Percentiles rank a stretch among this genome's conserved stretches.
These are phyloP conservation scores for Yamadazyma friedrichii DNA, from an alignment of 1,139 yeast species.

Conservation along the genomic window DNA sequence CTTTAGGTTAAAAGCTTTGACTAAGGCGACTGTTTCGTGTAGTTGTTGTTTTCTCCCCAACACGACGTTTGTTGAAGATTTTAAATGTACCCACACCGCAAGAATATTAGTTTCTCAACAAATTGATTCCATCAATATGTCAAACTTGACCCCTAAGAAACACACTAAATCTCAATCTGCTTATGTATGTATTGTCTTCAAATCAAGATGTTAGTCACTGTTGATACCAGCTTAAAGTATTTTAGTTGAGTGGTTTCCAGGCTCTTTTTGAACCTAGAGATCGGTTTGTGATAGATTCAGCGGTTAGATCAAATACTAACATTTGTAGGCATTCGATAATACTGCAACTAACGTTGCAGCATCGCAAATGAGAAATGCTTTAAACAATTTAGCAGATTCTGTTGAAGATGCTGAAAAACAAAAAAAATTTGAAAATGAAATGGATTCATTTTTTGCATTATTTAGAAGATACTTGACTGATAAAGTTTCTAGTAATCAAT, in stretches of 20 bases:
- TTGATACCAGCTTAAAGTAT: too few relatives aligned
- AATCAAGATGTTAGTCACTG: too few relatives aligned
- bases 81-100: conserved; percentile 5
- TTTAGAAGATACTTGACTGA: conserved; percentile 91
- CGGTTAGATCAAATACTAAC: too few relatives aligned
- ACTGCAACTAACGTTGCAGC: conserved; percentile 96
- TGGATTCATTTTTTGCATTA: conserved; percentile 92
- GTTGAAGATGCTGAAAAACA: conserved; percentile 59
- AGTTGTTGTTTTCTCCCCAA: not conserved
- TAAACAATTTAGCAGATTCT: conserved; percentile 84
- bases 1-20: too few relatives aligned
- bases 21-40: not conserved
- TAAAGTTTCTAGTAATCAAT: conserved; percentile 79
- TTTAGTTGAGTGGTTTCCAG: too few relatives aligned
- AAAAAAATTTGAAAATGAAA: conserved; percentile 75
- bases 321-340: conserved; percentile 77
- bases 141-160: conserved; percentile 42
- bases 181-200: conserved; percentile 44
- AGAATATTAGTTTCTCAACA: not conserved
- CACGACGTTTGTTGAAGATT: not conserved
- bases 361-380: conserved; percentile 94
- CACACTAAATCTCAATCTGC: conserved; percentile 75
- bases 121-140: conserved; percentile 9
- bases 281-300: too few relatives aligned
- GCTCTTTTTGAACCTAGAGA: too few relatives aligned